Evolutionary conservation across 352 stramenopile genomes (phyloP), one percentile per base, ranked within the genome.

Genomic region (Phytopythium sindhum): DNA sequence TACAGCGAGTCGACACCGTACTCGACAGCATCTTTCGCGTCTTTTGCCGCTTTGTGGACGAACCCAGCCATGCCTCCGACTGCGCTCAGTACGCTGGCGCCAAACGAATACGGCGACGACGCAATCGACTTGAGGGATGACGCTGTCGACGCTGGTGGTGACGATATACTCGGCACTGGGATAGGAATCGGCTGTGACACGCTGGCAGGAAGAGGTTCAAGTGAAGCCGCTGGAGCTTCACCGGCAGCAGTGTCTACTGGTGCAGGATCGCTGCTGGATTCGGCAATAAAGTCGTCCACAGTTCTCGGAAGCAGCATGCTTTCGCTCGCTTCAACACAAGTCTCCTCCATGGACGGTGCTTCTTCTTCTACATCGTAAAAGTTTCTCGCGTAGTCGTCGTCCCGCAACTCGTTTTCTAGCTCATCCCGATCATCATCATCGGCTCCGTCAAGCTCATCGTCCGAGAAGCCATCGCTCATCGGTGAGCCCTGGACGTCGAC

Each of bases 1-100:
- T 91, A 90, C 17, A 94, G 60, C 19, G 79, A 84, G 61, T 94
- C 85, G 2, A 94, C 81, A 8, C 80, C 66, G 51, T 82, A 88
- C 42, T 94, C 83, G 4, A 94, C 72, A 0, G 63, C 83, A 35
- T 91, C 83, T 65, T 91, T 92, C 26, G 85, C 85, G 37, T 90
- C 80, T 56, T 88, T 86, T 9, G 86, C 85, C 0, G 80, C 86
- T 60, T 89, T 90, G 19, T 89, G 72, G 19, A 94, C 80, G 48
- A 87, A 75, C 17, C 83, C 84, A 14, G 84, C 82, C 19, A 92
- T 77, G 12, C 81, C 84, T 28, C 84, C 80, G 44, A 91, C 80
- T 21, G 81, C 79, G 57, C 72, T 91, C 35, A 90, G 65, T 29
- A 93, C 57, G 26, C 80, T 91, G 17, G 70, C 70, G 10, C 84